These are phyloP conservation scores for Salinomyces thailandicus DNA, from an alignment of 2,329 filamentous ascomycete species.

Conservation along the genomic window DNA sequence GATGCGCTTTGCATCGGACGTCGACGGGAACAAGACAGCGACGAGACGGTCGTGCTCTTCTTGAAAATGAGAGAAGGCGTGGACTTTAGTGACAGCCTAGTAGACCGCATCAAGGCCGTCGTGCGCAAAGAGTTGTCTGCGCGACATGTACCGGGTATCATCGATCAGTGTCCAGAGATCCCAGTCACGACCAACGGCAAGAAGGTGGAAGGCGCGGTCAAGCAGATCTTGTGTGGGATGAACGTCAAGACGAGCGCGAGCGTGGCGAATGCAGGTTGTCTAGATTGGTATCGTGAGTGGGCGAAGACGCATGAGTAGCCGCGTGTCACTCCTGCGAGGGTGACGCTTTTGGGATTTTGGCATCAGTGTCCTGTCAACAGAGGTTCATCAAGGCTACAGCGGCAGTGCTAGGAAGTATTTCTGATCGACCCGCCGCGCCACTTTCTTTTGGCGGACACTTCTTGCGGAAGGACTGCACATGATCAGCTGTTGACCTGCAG, in stretches of 20 bases:
- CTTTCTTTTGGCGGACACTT: too few relatives aligned
- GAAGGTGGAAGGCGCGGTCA: constrained; percentile 95
- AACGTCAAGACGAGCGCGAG: constrained; percentile 82
- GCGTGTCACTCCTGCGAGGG: too few relatives aligned
- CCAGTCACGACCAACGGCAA: constrained; percentile 92
- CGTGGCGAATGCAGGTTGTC: constrained; percentile 80
- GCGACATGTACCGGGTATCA: constrained; percentile 74
- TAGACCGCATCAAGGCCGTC: constrained; percentile 51
- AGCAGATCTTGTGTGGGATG: constrained; percentile 85
- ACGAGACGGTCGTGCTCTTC: constrained; percentile 84
- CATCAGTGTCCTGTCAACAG: neutral
- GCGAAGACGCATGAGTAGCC: constrained; percentile 34
- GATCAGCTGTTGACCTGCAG: too few relatives aligned
- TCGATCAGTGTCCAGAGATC: constrained; percentile 77
- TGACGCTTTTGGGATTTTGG: too few relatives aligned
- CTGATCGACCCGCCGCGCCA: too few relatives aligned
- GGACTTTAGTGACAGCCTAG: constrained; percentile 50
- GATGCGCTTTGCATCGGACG: constrained; percentile 84
- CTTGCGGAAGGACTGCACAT: too few relatives aligned
- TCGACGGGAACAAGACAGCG: constrained; percentile 56
- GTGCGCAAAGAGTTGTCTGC: constrained; percentile 73
- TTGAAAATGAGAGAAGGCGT: constrained; percentile 59
- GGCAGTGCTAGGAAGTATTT: too few relatives aligned
- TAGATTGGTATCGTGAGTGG: constrained; percentile 85
- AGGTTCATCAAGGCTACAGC: too few relatives aligned